Evolutionary conservation across 768 basidiomycete species (phyloP).

Genomic region (Tricholoma furcatifolium): DNA sequence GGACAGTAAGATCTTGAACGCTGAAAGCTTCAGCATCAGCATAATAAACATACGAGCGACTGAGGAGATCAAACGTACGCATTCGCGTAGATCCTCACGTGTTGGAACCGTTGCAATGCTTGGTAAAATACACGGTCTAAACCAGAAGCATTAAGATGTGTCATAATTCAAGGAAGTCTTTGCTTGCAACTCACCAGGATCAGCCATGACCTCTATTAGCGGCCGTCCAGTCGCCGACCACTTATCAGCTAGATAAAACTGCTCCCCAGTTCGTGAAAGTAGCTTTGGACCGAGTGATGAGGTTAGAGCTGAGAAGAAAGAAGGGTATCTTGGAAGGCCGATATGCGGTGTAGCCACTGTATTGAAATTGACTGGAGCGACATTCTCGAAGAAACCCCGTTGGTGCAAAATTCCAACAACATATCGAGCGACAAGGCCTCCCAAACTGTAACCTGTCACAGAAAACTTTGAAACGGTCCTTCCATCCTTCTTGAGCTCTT

Average conservation of each 20-base stretch:
- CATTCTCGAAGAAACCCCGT: slow-evolving; percentile 65
- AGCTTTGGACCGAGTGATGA: slow-evolving; percentile 63
- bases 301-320: slow-evolving; percentile 52
- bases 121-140: slow-evolving; percentile 75
- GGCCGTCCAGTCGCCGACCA: slow-evolving; percentile 69
- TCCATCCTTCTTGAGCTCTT: slow-evolving; percentile 49
- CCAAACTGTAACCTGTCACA: slow-evolving; percentile 75
- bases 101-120: slow-evolving; percentile 62
- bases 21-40: slow-evolving; percentile 27
- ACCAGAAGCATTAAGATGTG: not conserved
- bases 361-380: slow-evolving; percentile 77
- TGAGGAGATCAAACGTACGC: slow-evolving; percentile 42
- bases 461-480: slow-evolving; percentile 68
- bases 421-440: slow-evolving; percentile 81
- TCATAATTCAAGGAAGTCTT: not conserved
- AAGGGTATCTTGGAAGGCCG: slow-evolving; percentile 66
- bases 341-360: slow-evolving; percentile 85
- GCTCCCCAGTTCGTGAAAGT: slow-evolving; percentile 77
- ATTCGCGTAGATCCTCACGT: slow-evolving; percentile 80
- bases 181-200: slow-evolving; percentile 51
- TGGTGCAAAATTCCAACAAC: slow-evolving; percentile 70
- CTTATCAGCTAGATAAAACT: slow-evolving; percentile 72
- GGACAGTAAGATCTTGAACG: slow-evolving; percentile 76
- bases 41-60: not conserved
- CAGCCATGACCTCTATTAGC: slow-evolving; percentile 75